Base-by-base conservation (phyloP, 768 basidiomycete species). In the Lactarius hatsudake region DNA sequence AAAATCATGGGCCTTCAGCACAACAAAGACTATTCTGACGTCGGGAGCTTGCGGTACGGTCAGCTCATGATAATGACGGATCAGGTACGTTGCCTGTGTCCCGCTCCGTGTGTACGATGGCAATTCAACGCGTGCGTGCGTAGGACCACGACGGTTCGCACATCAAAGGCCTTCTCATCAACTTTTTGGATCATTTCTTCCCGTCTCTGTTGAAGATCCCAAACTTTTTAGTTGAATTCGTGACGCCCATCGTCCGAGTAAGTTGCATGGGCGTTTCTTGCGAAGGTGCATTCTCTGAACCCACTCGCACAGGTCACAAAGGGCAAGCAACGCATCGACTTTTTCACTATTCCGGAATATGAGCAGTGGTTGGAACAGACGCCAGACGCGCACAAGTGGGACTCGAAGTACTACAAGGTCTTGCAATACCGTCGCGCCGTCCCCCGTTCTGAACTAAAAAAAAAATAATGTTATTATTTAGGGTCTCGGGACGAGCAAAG, bases 141-240 rank as follows among this genome's bases (percentile, higher is more conserved):
- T 74, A 97, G 94, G 97, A 99, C 86, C 94, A 98, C 79, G 97
- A 99, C 78, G 97, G 97, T 61, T 98, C 97, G n/a, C 97, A 99
- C 79, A 99, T 99, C 80, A 99, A 99, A 78, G 97, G 97, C n/a
- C 85, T 98, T 9, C 83, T 99, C 59, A 96, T 99, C 80, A 99
- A 99, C 78, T 98, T 95, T 77, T 80, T 99, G 67, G 97, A 98
- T 73, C 91, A 96, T 75, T 98, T 95, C 77, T 98, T 90, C 77
- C 97, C 97, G 0, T 97, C 96, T 2, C 81, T 99, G 26, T 83
- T 99, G 65, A 94, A 89, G 75, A 78, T 97, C 20, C 90, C 93
- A 0, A 88, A 90, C 66, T 99, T 99, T 79, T 80, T 99, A 59
- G 93, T 98, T 43, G 97, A 99, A 75, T 99, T 99, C 76, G 93